phyloP scores from a whole-genome alignment of 495 filamentous ascomycete genomes.

The Terfezia boudieri region DNA sequence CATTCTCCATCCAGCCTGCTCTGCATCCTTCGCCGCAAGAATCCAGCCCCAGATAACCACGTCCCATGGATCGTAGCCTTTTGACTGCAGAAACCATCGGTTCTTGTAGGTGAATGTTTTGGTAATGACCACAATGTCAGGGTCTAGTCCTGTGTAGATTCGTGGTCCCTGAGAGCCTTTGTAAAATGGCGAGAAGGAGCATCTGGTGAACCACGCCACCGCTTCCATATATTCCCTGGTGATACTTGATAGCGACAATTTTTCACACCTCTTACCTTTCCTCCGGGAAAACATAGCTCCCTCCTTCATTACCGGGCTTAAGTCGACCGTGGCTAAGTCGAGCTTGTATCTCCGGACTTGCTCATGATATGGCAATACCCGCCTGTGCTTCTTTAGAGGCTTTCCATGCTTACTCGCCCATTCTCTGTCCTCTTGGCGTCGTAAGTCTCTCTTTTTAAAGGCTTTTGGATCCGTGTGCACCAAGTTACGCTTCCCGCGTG shows the following conservation, averaged over 20 bases:
- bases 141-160: background rate
- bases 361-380: background rate
- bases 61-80: conserved; percentile 27
- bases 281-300: background rate
- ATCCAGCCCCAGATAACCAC: conserved; percentile 38
- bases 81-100: conserved; percentile 19
- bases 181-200: background rate
- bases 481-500: conserved; percentile 7
- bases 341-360: background rate
- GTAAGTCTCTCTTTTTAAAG: background rate
- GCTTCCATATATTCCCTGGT: background rate
- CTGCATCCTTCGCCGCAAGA: conserved; percentile 23
- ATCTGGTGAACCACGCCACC: background rate
- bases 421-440: background rate
- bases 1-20: conserved; percentile 24
- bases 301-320: background rate
- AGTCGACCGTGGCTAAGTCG: background rate
- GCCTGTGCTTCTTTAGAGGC: background rate
- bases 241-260: background rate
- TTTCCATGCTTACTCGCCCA: background rate
- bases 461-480: conserved; percentile 2
- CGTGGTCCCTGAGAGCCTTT: background rate
- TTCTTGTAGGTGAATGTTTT: conserved; percentile 21
- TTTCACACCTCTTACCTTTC: background rate
- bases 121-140: conserved; percentile 16